Evolutionary conservation across 495 filamentous ascomycete genomes (phyloP), one percentile per base, ranked within the genome.

Genomic region (Penicillium flavigenum): DNA sequence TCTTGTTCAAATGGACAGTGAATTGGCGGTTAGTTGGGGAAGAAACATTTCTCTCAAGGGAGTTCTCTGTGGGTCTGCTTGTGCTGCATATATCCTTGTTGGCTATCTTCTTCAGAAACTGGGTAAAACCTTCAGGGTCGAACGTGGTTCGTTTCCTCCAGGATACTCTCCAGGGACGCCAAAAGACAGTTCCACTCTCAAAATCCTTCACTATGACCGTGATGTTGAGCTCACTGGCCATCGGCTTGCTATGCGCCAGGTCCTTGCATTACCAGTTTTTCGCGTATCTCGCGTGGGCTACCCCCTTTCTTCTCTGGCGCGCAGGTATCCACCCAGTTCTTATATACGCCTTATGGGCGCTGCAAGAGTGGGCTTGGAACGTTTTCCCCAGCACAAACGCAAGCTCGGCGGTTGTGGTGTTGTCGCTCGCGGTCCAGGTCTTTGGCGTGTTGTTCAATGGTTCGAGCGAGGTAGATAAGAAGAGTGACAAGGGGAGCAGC

Each of bases 251-350:
- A 36, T 97, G 92, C 66, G 94, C 94, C 14, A 81, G 94, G 51
- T 91, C 86, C 22, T 79, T 98, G 52, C 94, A 98, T 76, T 98
- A 97, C 72, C 94, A 98, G 67, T 98, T 98, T 77, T 98, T 93
- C 76, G 82, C 90, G 48, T 96, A 93, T 78, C 80, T 96, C 43
- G 88, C 90, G 45, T 96, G 91, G 91, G 84, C 89, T 12, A 91
- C 91, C 7, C 94, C 94, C 0, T 96, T 90, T 69, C 82, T 98
- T 20, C 81, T 97, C 47, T 98, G 92, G 91, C 84, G 84, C 54
- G 84, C 86, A 54, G 87, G 87, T 4, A 62, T 88, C 57, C 88
- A 91, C 63, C 91, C 91, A 6, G 58, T 89, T 10, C 63, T 90
- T 41, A 83, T 91, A 61, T 89, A 85, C 66, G 70, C 65, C 3